Percentiles rank a stretch among this genome's conserved stretches.
Evolutionary conservation across 2,329 filamentous ascomycete species (phyloP).

Genomic region (Sarocladiaceae sp.): DNA sequence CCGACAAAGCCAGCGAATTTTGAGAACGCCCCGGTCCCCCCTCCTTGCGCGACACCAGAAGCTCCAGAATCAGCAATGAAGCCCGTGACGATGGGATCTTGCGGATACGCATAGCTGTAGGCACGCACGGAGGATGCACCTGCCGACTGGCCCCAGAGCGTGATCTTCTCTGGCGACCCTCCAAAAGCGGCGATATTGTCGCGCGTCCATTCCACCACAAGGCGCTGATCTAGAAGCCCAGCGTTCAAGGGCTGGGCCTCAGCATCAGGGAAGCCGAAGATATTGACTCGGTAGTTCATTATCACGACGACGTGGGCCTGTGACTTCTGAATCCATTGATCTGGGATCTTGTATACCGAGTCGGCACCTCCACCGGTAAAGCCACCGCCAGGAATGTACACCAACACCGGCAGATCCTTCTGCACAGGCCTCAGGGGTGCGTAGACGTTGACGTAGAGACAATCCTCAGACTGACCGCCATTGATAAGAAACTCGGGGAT

Average conservation of each 20-base stretch:
- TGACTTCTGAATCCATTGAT: slow-evolving; percentile 16
- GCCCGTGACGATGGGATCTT: slow-evolving; percentile 42
- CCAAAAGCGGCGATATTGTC: slow-evolving; percentile 26
- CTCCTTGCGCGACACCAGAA: background rate
- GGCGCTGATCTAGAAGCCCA: slow-evolving; percentile 22
- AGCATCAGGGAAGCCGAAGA: slow-evolving; percentile 35
- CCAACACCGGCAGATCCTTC: slow-evolving; percentile 16
- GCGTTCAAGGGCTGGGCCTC: slow-evolving; percentile 19
- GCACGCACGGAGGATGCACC: slow-evolving; percentile 35
- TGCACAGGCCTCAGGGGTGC: slow-evolving; percentile 18
- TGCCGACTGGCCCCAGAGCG: slow-evolving; percentile 26
- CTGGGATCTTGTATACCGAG: slow-evolving; percentile 44
- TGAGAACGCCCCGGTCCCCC: background rate
- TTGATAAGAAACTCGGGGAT: slow-evolving; percentile 33
- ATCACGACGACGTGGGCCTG: slow-evolving; percentile 40
- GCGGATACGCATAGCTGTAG: slow-evolving; percentile 40
- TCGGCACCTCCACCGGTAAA: slow-evolving; percentile 35
- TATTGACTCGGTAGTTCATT: slow-evolving; percentile 38
- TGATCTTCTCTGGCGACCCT: slow-evolving; percentile 23
- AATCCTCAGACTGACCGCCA: slow-evolving; percentile 27
- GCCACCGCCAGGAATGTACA: slow-evolving; percentile 29
- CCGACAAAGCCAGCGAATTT: background rate
- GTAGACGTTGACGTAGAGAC: slow-evolving; percentile 27
- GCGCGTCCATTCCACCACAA: slow-evolving; percentile 24
- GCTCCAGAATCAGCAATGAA: slow-evolving; percentile 38